Evolutionary conservation across 805 yeast genomes (phyloP), one percentile per base, ranked within the genome.

Genomic region (Kodamaea kaohsiungensis): DNA sequence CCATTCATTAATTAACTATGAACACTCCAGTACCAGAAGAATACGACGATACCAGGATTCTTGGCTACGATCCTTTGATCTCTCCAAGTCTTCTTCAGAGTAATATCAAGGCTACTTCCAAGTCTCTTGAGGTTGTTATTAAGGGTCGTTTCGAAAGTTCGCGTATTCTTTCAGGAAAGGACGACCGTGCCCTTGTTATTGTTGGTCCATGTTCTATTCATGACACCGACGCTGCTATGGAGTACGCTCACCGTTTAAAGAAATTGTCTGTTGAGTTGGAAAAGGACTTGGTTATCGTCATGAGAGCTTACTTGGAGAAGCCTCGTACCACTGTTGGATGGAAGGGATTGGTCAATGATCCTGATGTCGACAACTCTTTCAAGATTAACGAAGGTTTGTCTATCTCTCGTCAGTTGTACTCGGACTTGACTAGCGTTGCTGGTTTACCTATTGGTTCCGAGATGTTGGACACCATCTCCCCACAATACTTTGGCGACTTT

Each of bases 311-410:
- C 81, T 81, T 93, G 62, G 99, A 93, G 77, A 93, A 93, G 76
- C 99, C 99, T 66, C 88, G 99, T 80, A 93, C 99, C 59, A 93
- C 98, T 19, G 98, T 93, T 53, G 99, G 99, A 60, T 93, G 99
- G 99, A 93, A 93, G 76, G 99, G 99, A 65, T 80, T 93, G 65
- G 91, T 93, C 70, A 93, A 93, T 72, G 99, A 93, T 74, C 99
- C 99, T 47, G 96, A 93, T 66, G 84, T 93, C 57, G 90, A 93
- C 73, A 88, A 89, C 66, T 80, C 97, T 48, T 95, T 88, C 84
- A 88, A 93, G 71, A 95, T 93, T 71, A 93, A 93, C 83, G 90
- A 91, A 76, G 99, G 99, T 66, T 80, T 93, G 60, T 84, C 91
- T 65, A 82, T 89, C 40, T 84, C 98, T 10, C 86, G 99, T 77